These are phyloP conservation scores for Diaporthe citrichinensis DNA, from an alignment of 2,329 filamentous ascomycete species.

Conservation along the genomic window DNA sequence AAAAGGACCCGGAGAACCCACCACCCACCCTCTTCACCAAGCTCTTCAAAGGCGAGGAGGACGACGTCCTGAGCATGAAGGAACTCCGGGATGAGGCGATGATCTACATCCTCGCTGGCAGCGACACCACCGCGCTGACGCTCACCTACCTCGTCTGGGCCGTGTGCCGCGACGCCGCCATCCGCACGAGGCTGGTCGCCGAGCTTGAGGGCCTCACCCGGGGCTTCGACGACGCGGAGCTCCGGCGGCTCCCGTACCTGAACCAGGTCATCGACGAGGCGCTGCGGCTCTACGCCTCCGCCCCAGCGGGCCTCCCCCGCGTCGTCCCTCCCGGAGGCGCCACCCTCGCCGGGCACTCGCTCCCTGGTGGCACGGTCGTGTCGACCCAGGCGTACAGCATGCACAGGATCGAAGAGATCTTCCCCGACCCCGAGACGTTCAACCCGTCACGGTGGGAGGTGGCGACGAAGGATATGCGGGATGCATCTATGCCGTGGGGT, in stretches of 20 bases:
- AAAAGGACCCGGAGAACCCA: conserved; percentile 14
- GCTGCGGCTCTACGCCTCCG: conserved; percentile 59
- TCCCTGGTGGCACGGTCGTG: conserved; percentile 57
- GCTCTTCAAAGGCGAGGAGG: conserved; percentile 52
- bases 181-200: conserved; percentile 51
- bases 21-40: conserved; percentile 54
- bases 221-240: conserved; percentile 49
- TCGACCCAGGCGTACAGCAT: conserved; percentile 61
- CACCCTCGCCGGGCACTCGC: conserved; percentile 53
- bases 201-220: conserved; percentile 53
- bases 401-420: conserved; percentile 59
- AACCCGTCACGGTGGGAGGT: conserved; percentile 56
- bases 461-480: conserved; percentile 49
- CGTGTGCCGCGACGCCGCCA: conserved; percentile 49
- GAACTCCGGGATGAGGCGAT: conserved; percentile 58
- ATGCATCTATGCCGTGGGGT: conserved; percentile 48
- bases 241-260: conserved; percentile 57
- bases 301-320: conserved; percentile 56
- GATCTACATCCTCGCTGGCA: conserved; percentile 64
- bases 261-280: conserved; percentile 61
- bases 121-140: conserved; percentile 64
- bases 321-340: conserved; percentile 56
- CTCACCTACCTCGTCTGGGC: conserved; percentile 63
- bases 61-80: conserved; percentile 44
- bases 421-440: conserved; percentile 54